A percentile compares a stretch with the other conserved stretches of the same genome.
These are phyloP conservation scores for Phtheirospermum japonicum DNA, from an alignment of 257 asterid genomes.

Conservation along the genomic window DNA sequence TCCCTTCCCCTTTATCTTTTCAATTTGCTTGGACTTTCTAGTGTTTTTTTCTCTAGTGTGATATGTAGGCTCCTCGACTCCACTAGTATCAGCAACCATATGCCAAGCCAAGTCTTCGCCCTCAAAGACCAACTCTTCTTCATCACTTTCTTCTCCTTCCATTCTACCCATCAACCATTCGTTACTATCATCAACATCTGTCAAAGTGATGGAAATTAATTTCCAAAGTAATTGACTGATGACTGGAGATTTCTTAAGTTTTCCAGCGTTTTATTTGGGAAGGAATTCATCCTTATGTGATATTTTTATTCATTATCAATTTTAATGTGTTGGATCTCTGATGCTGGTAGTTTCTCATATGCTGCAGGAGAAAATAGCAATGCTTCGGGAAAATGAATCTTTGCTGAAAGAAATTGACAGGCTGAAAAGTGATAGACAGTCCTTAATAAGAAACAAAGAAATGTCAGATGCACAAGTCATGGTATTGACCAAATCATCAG, in stretches of 20 bases:
- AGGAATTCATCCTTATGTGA: slow-evolving; percentile 12
- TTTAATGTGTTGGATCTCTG: slow-evolving; percentile 21
- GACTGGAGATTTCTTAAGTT: slow-evolving; percentile 1
- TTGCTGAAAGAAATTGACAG: slow-evolving; percentile 73
- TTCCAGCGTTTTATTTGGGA: background rate
- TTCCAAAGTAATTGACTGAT: slow-evolving; percentile 5
- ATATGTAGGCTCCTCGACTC: no score
- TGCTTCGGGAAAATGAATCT: slow-evolving; percentile 67
- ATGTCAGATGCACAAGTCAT: slow-evolving; percentile 58
- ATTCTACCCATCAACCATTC: no score
- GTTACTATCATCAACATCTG: no score
- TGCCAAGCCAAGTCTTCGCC: no score
- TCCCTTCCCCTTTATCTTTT: no score
- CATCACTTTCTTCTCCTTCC: no score
- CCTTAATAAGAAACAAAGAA: slow-evolving; percentile 70
- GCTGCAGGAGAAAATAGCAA: slow-evolving; percentile 80
- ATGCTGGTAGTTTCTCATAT: slow-evolving; percentile 26
- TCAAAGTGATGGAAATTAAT: no score
- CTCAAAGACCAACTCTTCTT: no score
- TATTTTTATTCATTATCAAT: background rate
- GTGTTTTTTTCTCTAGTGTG: no score
- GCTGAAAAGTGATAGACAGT: slow-evolving; percentile 54
- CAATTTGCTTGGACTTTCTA: no score
- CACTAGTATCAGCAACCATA: no score
- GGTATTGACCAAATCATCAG: slow-evolving; percentile 71